These are phyloP conservation scores for Ophiostoma angusticollis DNA, from an alignment of 2,329 filamentous ascomycete genomes.

Conservation along the genomic window DNA sequence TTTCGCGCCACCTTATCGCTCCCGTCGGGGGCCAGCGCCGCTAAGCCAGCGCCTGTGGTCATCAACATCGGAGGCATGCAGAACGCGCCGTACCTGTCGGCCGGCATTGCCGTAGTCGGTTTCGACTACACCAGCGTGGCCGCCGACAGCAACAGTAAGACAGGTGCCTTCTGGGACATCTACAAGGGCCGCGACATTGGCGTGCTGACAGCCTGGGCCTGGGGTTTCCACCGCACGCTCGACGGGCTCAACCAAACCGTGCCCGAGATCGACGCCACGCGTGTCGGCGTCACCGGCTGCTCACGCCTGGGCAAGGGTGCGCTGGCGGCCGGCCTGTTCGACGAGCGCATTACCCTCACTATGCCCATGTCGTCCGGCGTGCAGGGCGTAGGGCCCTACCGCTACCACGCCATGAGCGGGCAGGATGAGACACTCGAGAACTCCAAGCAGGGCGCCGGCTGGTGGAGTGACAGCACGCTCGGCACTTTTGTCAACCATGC, in stretches of 20 bases:
- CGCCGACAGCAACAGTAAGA: constrained; percentile 35
- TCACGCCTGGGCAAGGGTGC: constrained; percentile 42
- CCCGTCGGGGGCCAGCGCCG: constrained; percentile 23
- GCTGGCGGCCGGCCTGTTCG: constrained; percentile 38
- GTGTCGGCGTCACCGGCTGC: constrained; percentile 41
- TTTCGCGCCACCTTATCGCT: constrained; percentile 31
- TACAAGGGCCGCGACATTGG: constrained; percentile 37
- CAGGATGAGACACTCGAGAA: constrained; percentile 35
- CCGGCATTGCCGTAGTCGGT: constrained; percentile 35
- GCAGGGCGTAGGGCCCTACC: constrained; percentile 41
- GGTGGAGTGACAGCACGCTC: constrained; percentile 40
- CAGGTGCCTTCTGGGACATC: constrained; percentile 35
- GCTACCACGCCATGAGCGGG: constrained; percentile 32
- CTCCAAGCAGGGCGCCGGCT: constrained; percentile 37
- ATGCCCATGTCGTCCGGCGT: constrained; percentile 44
- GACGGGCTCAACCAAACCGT: constrained; percentile 37
- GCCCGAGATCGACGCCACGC: constrained; percentile 29
- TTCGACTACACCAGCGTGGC: constrained; percentile 36
- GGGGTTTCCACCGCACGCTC: constrained; percentile 40
- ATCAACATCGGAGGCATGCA: constrained; percentile 38
- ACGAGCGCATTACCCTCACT: constrained; percentile 39
- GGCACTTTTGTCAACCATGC: constrained; percentile 43
- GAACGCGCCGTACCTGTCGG: constrained; percentile 31
- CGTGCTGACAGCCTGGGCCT: constrained; percentile 41
- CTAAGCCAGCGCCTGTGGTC: constrained; percentile 29